Percentiles rank a stretch among this genome's conserved stretches.
These are phyloP conservation scores for Talaromyces sp. DNA, from an alignment of 2,329 filamentous ascomycete species.

Conservation along the genomic window DNA sequence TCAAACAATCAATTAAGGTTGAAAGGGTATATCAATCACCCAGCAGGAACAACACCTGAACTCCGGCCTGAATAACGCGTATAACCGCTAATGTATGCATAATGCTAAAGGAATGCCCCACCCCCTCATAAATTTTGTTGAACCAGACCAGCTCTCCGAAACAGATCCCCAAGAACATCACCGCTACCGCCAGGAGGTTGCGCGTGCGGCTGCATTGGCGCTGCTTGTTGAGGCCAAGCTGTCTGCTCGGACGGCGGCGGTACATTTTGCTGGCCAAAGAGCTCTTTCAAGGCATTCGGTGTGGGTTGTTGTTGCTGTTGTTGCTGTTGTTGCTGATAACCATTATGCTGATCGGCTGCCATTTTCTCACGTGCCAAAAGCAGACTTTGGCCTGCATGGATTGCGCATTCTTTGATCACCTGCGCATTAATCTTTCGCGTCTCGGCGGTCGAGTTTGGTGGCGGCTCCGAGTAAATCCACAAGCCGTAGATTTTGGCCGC, in stretches of 20 bases:
- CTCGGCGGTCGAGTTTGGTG: conserved; percentile 50
- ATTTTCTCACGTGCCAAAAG: conserved; percentile 37
- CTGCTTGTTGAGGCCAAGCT: background rate
- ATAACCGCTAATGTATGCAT: background rate
- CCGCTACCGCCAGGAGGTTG: conserved; percentile 12
- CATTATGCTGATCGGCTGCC: conserved; percentile 29
- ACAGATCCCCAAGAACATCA: conserved; percentile 38
- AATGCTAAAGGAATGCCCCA: background rate
- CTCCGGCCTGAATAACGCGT: background rate
- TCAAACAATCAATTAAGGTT: background rate
- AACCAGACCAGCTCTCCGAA: conserved; percentile 36
- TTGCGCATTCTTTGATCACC: conserved; percentile 52
- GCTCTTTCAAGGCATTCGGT: conserved; percentile 43
- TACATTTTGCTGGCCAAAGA: conserved; percentile 51
- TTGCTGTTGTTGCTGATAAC: conserved; percentile 21
- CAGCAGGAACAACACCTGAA: background rate
- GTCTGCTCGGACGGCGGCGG: conserved; percentile 9
- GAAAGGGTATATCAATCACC: background rate
- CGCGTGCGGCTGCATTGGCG: conserved; percentile 14
- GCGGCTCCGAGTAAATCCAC: conserved; percentile 59
- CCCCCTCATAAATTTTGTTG: conserved; percentile 1
- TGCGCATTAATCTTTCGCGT: conserved; percentile 47
- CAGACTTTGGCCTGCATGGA: conserved; percentile 46
- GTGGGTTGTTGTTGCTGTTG: conserved; percentile 31
- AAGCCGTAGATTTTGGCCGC: conserved; percentile 50